Percentiles rank a stretch among this genome's conserved stretches.
phyloP scores from a whole-genome alignment of 306 rosid genomes.

The Cicer cuneatum region DNA sequence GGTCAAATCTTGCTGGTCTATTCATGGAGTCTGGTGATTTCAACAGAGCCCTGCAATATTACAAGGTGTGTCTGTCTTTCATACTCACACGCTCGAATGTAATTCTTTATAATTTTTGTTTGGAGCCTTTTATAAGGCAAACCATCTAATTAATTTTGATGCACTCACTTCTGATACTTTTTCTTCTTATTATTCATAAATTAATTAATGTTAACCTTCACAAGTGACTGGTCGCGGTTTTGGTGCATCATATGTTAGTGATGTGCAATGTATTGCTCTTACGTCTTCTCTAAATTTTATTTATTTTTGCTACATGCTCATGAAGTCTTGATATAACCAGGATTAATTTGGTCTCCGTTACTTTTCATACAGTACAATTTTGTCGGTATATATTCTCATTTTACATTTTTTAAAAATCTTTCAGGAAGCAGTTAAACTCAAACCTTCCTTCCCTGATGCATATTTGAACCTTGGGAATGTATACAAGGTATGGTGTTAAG shows the following conservation, averaged over 20 bases:
- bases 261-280: not conserved
- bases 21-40: constrained; percentile 99
- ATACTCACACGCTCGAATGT: constrained; percentile 13
- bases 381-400: constrained; percentile 27
- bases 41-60: constrained; percentile 94
- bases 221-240: not conserved
- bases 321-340: not conserved
- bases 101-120: constrained; percentile 14
- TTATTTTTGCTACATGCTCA: not conserved
- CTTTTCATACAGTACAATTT: not conserved
- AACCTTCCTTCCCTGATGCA: constrained; percentile 99
- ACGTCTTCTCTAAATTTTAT: constrained; percentile 4
- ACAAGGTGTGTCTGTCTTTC: constrained; percentile 62
- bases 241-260: not conserved
- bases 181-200: not conserved
- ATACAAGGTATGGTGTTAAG: constrained; percentile 82
- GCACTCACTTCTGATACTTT: not conserved
- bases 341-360: constrained; percentile 21
- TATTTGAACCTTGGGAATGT: constrained; percentile 98
- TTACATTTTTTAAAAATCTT: constrained; percentile 10
- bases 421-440: constrained; percentile 97
- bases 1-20: constrained; percentile 99
- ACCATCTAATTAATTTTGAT: constrained; percentile 9
- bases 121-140: not conserved
- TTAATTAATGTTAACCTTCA: constrained; percentile 7